These are phyloP conservation scores for Thamnidium elegans DNA, from an alignment of 192 early-diverging fungal species.

Conservation along the genomic window DNA sequence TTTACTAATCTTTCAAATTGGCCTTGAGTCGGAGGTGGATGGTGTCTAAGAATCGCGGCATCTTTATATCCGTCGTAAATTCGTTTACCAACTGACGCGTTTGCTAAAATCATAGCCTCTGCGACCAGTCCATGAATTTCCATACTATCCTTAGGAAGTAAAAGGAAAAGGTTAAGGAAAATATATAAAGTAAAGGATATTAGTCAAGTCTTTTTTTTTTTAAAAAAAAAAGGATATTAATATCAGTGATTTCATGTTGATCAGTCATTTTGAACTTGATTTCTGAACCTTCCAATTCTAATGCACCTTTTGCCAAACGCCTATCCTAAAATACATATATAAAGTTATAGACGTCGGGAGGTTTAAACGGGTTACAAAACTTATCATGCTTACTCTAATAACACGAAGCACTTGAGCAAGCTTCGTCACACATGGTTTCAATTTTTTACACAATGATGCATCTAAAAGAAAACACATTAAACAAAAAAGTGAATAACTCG, in stretches of 20 bases:
- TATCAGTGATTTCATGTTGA: constrained; percentile 57
- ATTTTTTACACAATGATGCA: constrained; percentile 13
- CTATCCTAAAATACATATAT: constrained; percentile 32
- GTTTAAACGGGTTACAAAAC: not conserved
- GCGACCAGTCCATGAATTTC: constrained; percentile 74
- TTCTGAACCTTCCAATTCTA: constrained; percentile 73
- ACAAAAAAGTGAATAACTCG: no score
- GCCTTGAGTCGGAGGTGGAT: constrained; percentile 58
- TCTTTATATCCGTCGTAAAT: constrained; percentile 53
- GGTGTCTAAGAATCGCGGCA: constrained; percentile 64
- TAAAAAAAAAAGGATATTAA: constrained; percentile 37
- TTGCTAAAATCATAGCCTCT: constrained; percentile 82
- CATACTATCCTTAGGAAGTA: constrained; percentile 58
- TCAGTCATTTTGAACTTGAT: constrained; percentile 70
- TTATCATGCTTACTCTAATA: constrained; percentile 39
- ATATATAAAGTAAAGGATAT: not conserved
- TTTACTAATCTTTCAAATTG: constrained; percentile 60
- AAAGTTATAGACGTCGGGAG: not conserved
- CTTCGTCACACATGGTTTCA: constrained; percentile 36
- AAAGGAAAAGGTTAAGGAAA: constrained; percentile 11
- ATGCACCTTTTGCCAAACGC: constrained; percentile 56
- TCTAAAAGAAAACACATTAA: constrained; percentile 35
- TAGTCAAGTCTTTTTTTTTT: constrained; percentile 11
- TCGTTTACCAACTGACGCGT: constrained; percentile 59
- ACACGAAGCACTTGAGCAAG: constrained; percentile 53